Conservation (phyloP, 2,329 filamentous ascomycete species). For the Biscogniauxia marginata region DNA sequence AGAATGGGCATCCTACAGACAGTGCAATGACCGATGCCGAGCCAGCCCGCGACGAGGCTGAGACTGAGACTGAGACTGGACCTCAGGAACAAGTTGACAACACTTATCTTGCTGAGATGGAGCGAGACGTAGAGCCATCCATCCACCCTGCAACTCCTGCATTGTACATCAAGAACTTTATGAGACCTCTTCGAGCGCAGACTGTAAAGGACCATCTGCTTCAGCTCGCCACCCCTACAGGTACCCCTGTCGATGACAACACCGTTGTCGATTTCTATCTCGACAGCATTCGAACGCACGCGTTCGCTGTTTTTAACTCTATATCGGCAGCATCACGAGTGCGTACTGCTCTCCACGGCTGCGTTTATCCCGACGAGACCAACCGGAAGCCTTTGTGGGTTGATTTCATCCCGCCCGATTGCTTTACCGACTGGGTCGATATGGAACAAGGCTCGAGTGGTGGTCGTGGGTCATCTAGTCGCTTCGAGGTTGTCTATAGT, state of each 20-base stretch:
- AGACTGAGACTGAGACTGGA: no score
- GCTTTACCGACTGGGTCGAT: constrained; percentile 71
- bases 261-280: constrained; percentile 71
- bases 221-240: constrained; percentile 62
- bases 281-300: constrained; percentile 84
- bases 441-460: constrained; percentile 55
- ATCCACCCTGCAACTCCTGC: constrained; percentile 71
- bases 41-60: constrained; percentile 17
- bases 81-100: constrained; percentile 20
- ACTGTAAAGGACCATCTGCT: constrained; percentile 68
- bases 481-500: constrained; percentile 76
- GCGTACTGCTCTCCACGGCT: constrained; percentile 71
- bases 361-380: constrained; percentile 83
- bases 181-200: constrained; percentile 75
- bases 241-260: constrained; percentile 48
- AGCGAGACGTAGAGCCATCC: constrained; percentile 50
- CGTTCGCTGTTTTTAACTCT: constrained; percentile 71
- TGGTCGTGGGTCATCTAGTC: constrained; percentile 40
- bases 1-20: constrained; percentile 12
- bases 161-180: constrained; percentile 86
- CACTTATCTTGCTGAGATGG: constrained; percentile 20
- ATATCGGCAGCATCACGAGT: constrained; percentile 72
- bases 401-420: constrained; percentile 81
- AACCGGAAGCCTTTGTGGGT: constrained; percentile 82
- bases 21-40: constrained; percentile 14